Evolutionary conservation across 2,329 filamentous ascomycete species (phyloP).

Genomic region (Trichoderma koningiopsis): DNA sequence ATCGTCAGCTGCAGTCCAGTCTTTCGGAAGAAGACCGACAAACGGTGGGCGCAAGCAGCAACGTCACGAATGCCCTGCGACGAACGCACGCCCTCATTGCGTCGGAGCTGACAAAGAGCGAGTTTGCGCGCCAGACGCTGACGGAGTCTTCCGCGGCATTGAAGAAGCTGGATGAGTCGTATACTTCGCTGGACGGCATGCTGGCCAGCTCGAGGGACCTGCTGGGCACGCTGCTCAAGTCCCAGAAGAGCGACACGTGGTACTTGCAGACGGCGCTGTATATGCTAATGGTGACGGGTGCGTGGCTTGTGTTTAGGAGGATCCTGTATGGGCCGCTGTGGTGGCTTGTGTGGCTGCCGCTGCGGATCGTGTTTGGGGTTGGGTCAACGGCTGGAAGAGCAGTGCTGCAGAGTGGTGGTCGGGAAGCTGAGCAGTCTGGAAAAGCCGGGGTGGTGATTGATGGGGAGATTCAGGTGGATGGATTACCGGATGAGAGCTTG

Average conservation of each 20-base stretch:
- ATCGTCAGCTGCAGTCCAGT: slow-evolving; percentile 39
- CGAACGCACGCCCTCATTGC: slow-evolving; percentile 87
- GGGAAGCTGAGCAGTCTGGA: slow-evolving; percentile 32
- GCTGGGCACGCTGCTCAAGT: slow-evolving; percentile 75
- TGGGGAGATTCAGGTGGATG: slow-evolving; percentile 38
- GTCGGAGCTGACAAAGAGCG: slow-evolving; percentile 78
- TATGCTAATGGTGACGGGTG: slow-evolving; percentile 73
- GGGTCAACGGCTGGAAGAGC: slow-evolving; percentile 58
- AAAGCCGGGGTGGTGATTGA: slow-evolving; percentile 34
- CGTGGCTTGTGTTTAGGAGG: slow-evolving; percentile 84
- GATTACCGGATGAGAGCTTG: slow-evolving; percentile 46
- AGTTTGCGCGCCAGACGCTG: slow-evolving; percentile 88
- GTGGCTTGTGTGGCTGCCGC: slow-evolving; percentile 84
- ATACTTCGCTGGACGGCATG: slow-evolving; percentile 76
- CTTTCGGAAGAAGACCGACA: slow-evolving; percentile 70
- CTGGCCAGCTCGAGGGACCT: slow-evolving; percentile 74
- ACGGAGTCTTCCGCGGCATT: slow-evolving; percentile 82
- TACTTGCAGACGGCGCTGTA: slow-evolving; percentile 91
- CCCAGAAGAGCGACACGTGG: slow-evolving; percentile 97
- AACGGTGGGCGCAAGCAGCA: slow-evolving; percentile 72
- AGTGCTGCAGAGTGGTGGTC: slow-evolving; percentile 41
- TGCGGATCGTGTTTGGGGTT: slow-evolving; percentile 66
- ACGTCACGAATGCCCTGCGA: slow-evolving; percentile 81
- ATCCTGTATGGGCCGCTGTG: slow-evolving; percentile 86
- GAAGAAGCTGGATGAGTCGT: slow-evolving; percentile 77